Evolutionary conservation across 768 basidiomycete species (phyloP), one percentile per base, ranked within the genome.

Genomic region (Jaapia argillacea): DNA sequence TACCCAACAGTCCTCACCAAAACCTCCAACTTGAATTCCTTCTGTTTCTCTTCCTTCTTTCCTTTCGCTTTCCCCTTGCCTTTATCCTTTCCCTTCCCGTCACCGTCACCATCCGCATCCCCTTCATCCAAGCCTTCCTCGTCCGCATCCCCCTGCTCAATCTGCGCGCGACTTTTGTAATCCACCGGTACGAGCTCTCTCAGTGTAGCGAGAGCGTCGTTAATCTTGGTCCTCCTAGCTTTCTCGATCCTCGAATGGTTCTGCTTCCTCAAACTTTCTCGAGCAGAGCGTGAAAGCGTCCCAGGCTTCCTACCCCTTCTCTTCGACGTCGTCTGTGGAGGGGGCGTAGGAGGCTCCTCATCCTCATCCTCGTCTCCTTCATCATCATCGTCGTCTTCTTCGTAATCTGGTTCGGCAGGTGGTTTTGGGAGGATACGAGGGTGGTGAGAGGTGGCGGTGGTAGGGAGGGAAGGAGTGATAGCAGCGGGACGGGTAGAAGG

Each of bases 201-300:
- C 36, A 97, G 64, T 2, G 81, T 77, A 2, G 81, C 71, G 4
- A 97, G 71, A 0, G 92, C 89, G 41, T 89, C 83, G 57, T 98
- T 98, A 50, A 98, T 97, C 72, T 96, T 96, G 7, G 93, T 94
- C 46, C 93, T 72, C 24, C 93, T 68, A 0, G 92, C 79, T 57
- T 93, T 87, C 65, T 98, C 93, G 58, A 98, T 98, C 48, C 92
- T 79, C 4, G 85, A 88, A 56, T 98, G 93, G 62, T 96, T 96
- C 26, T 89, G 77, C 59, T 93, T 90, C 42, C 93, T 78, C 61
- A 89, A 81, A 2, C 82, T 75, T 62, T 94, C 91, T 38, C 92
- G 72, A 24, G 85, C 85, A 12, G 75, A 74, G 47, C 85, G 81
- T 14, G 84, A 84, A 37, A 85, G 61, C 6, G 75, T 70, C 6